These are phyloP conservation scores for Eutypa lata DNA, from an alignment of 2,329 filamentous ascomycete genomes.

Conservation along the genomic window DNA sequence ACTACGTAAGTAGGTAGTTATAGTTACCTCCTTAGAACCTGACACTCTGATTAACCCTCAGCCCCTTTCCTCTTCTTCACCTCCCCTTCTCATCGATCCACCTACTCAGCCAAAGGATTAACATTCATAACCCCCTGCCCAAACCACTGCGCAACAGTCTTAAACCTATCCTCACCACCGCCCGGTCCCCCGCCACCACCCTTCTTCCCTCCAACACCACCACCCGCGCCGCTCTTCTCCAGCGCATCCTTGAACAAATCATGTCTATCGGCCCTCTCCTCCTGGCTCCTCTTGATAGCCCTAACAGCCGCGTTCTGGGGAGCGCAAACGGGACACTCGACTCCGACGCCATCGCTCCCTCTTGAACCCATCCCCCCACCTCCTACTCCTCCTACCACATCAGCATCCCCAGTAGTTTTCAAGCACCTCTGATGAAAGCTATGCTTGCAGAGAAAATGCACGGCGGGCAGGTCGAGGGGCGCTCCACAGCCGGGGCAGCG, in stretches of 20 bases:
- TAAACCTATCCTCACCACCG: constrained; percentile 76
- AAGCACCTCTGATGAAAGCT: constrained; percentile 93
- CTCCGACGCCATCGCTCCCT: constrained; percentile 51
- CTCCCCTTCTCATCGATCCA: too few species aligned
- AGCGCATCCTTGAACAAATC: constrained; percentile 85
- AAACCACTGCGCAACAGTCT: constrained; percentile 92
- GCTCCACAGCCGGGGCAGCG: constrained; percentile 80
- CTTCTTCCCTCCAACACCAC: not conserved
- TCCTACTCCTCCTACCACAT: constrained; percentile 32
- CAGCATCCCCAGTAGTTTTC: constrained; percentile 36
- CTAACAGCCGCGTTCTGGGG: constrained; percentile 82
- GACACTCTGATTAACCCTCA: too few species aligned
- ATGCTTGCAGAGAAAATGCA: constrained; percentile 97
- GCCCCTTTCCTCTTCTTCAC: too few species aligned
- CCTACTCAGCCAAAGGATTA: not conserved
- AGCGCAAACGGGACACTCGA: constrained; percentile 84
- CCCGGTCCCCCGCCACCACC: not conserved
- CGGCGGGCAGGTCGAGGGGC: constrained; percentile 78
- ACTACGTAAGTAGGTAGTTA: too few species aligned
- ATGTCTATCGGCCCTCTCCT: constrained; percentile 81
- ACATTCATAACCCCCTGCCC: constrained; percentile 79
- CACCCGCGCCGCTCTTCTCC: constrained; percentile 38
- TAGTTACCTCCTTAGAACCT: too few species aligned
- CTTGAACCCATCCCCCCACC: constrained; percentile 19
- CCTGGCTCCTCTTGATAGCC: constrained; percentile 80